Evolutionary conservation across 2,329 filamentous ascomycete genomes (phyloP), one percentile per base, ranked within the genome.

Genomic region (Dothiorella sarmentorum): DNA sequence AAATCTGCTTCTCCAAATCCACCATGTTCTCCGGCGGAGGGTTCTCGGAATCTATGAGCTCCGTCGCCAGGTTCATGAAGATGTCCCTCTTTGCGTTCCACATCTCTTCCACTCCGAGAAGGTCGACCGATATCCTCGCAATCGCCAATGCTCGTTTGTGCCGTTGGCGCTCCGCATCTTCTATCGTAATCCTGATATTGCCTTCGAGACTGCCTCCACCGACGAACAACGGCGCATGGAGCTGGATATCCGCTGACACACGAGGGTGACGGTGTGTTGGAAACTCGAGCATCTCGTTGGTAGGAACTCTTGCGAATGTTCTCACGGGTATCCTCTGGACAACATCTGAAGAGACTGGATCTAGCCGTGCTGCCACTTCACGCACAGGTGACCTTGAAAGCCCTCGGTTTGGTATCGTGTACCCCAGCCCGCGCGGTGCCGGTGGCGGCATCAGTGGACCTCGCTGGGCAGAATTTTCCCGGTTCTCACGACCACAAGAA

Each of bases 131-230:
- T 60, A 82, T 73, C 33, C 76, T 73, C 11, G 75, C 76, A 49
- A 83, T 73, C 37, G 76, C 76, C 24, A 83, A 64, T 35, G 72
- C 72, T 57, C 72, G 70, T 62, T 74, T 74, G 59, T 76, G 73
- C 59, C 76, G 69, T 61, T 73, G 66, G 58, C 74, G 70, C 57
- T 78, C 75, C 47, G 75, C 73, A 61, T 78, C 77, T 56, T 81
- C 77, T 33, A 82, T 70, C 6, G 70, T 73, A 49, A 82, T 69
- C 53, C 76, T 75, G 11, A 80, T 71, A 57, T 74, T 73, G 18
- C 81, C 81, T 69, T 83, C 80, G 13, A 82, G 73, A 10, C 76
- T 81, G 7, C 80, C 78, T 26, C 80, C 80, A 17, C 81, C 81
- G n/a, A 83, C 78, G 60, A 81, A 82, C 7, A 83, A 66, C 4